A percentile compares a stretch with the other conserved stretches of the same genome.
These are phyloP conservation scores for Cladosporium cucumerinum DNA, from an alignment of 2,329 filamentous ascomycete genomes.

Conservation along the genomic window DNA sequence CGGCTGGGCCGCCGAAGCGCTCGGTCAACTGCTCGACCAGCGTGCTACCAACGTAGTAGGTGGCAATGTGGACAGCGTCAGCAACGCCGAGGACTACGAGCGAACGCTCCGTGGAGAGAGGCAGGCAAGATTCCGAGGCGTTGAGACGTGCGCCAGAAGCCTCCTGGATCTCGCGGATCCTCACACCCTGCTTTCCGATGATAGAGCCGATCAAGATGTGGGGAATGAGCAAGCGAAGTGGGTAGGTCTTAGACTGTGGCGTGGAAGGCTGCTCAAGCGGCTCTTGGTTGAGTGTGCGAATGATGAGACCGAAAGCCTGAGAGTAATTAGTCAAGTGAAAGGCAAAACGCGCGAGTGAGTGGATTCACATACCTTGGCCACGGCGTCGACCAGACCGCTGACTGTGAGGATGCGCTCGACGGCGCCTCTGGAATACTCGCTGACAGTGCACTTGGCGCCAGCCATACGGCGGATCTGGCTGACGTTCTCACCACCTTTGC, in stretches of 20 bases:
- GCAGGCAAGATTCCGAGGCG: slow-evolving; percentile 90
- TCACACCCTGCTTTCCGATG: slow-evolving; percentile 92
- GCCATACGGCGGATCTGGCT: slow-evolving; percentile 94
- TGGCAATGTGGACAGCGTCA: slow-evolving; percentile 97
- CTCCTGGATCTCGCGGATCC: slow-evolving; percentile 98
- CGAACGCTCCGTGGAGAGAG: slow-evolving; percentile 94
- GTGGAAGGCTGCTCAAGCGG: slow-evolving; percentile 83
- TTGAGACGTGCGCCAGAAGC: slow-evolving; percentile 94
- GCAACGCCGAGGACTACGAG: slow-evolving; percentile 96
- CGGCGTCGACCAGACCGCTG: slow-evolving; percentile 92
- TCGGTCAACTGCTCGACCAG: slow-evolving; percentile 95
- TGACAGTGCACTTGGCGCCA: slow-evolving; percentile 96
- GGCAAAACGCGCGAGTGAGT: not conserved
- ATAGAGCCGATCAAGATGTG: slow-evolving; percentile 98
- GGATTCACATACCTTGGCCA: slow-evolving; percentile 71
- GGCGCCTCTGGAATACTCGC: slow-evolving; percentile 94
- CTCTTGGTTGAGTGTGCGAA: slow-evolving; percentile 97
- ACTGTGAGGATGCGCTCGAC: slow-evolving; percentile 97
- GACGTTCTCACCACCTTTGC: slow-evolving; percentile 97
- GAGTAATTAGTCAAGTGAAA: slow-evolving; percentile 20
- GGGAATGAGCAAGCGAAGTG: slow-evolving; percentile 88
- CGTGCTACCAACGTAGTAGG: slow-evolving; percentile 98
- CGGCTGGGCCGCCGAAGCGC: slow-evolving; percentile 89
- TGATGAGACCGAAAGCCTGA: slow-evolving; percentile 96
- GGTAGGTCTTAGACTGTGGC: slow-evolving; percentile 94